These are phyloP conservation scores for Larix kaempferi DNA, from an alignment of 75 land plant genomes.

Conservation along the genomic window DNA sequence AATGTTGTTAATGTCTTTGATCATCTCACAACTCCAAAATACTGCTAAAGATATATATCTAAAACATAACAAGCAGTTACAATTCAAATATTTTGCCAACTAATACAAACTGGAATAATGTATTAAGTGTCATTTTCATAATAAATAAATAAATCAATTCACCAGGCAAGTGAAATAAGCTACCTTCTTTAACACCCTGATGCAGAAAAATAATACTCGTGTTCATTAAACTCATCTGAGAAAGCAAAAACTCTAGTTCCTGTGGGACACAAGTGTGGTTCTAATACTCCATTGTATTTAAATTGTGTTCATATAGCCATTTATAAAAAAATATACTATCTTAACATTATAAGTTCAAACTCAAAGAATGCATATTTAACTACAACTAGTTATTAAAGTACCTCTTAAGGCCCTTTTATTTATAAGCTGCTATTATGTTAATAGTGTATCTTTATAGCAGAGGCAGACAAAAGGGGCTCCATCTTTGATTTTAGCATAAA, in stretches of 20 bases:
- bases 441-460: background rate
- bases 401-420: background rate
- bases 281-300: background rate
- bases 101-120: background rate
- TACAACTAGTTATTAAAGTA: background rate
- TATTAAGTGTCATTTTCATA: background rate
- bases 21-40: background rate
- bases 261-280: background rate
- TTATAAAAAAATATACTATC: background rate
- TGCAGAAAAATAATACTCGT: background rate
- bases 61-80: no score
- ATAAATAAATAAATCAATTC: no score
- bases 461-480: background rate
- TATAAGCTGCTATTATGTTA: background rate
- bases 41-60: background rate
- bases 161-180: no score
- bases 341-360: background rate
- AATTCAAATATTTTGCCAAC: background rate
- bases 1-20: background rate
- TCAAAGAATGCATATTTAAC: background rate
- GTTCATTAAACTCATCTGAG: background rate
- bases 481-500: conserved; percentile 1
- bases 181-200: background rate
- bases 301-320: background rate
- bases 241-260: background rate